These are phyloP conservation scores for Chlamydomonas sphaeroides DNA, from an alignment of 139 green algal species.

Conservation along the genomic window DNA sequence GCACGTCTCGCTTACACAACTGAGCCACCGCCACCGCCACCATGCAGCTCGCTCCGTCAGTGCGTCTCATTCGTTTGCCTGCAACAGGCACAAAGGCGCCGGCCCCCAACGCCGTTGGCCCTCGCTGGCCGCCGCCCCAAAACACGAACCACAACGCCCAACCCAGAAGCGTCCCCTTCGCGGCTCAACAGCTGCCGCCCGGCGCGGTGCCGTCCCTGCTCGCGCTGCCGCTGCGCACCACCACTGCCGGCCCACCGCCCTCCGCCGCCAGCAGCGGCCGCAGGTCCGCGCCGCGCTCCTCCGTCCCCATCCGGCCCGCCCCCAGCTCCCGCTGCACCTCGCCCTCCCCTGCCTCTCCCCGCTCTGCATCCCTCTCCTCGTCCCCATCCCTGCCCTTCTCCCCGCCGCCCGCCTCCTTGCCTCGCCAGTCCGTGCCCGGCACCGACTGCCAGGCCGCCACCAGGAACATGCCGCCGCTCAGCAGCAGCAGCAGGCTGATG, in stretches of 20 bases:
- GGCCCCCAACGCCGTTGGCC: no score
- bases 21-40: no score
- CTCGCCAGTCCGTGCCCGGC: conserved; percentile 44
- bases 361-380: neutral
- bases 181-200: no score
- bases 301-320: neutral
- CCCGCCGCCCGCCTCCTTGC: neutral
- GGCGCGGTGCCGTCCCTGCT: no score
- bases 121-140: no score
- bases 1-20: no score
- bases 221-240: neutral
- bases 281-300: neutral
- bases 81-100: no score
- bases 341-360: neutral
- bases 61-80: no score
- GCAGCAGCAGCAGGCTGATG: conserved; percentile 57
- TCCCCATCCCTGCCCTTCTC: neutral
- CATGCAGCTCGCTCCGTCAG: no score
- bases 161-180: no score
- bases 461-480: conserved; percentile 51
- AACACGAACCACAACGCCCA: no score
- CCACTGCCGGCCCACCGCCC: neutral
- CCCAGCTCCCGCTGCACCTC: neutral
- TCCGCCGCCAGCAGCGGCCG: conserved; percentile 16
- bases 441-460: conserved; percentile 5